A percentile compares a stretch with the other conserved stretches of the same genome.
Evolutionary conservation across 23 red algal genomes (phyloP).

Genomic region (Pyropia haitanensis): DNA sequence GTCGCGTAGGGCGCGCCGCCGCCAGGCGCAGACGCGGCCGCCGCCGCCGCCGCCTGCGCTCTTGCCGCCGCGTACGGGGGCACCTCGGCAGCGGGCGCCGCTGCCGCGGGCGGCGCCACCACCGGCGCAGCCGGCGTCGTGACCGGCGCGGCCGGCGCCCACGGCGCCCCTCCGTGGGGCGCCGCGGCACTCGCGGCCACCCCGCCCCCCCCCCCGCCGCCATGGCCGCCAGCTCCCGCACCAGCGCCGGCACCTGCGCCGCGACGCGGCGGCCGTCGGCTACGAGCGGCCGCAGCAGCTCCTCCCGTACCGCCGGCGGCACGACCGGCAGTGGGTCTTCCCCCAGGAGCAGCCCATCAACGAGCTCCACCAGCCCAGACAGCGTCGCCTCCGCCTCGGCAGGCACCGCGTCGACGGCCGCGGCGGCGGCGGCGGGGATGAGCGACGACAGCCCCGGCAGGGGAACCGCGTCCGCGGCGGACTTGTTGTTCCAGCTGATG

Average conservation of each 20-base stretch:
- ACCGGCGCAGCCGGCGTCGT: not conserved
- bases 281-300: constrained; percentile 14
- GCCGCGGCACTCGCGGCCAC: not conserved
- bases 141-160: not conserved
- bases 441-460: constrained; percentile 10
- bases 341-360: not conserved
- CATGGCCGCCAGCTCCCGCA: constrained; percentile 9
- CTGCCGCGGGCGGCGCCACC: constrained; percentile 5
- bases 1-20: too few species aligned
- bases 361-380: too few species aligned
- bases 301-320: constrained; percentile 10
- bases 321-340: constrained; percentile 4
- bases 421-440: not conserved
- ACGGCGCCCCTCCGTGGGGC: not conserved
- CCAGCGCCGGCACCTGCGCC: constrained; percentile 16
- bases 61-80: constrained; percentile 18
- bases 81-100: constrained; percentile 10
- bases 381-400: too few species aligned
- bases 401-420: not conserved
- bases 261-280: constrained; percentile 1
- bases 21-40: too few species aligned
- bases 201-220: not conserved
- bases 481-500: constrained; percentile 39
- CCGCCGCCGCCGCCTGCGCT: not conserved
- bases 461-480: constrained; percentile 46